Evolutionary conservation across 306 rosid genomes (phyloP).

Genomic region (Pyrus bretschneideri): DNA sequence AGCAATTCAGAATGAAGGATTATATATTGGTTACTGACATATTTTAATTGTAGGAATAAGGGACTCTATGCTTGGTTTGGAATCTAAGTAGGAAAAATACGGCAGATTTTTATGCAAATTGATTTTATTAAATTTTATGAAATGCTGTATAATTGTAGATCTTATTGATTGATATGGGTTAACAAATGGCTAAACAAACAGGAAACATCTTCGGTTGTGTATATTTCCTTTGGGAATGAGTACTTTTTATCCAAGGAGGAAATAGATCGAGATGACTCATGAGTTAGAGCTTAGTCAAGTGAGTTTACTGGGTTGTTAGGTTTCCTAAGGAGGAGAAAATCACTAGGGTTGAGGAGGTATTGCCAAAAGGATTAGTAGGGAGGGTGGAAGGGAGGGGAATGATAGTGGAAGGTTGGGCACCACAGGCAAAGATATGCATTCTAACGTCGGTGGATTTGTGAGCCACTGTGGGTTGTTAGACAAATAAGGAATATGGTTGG

Average conservation of each 20-base stretch:
- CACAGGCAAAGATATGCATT: too few relatives aligned
- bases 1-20: too few relatives aligned
- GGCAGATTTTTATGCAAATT: too few relatives aligned
- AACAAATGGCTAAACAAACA: conserved; percentile 10
- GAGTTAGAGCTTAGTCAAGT: conserved; percentile 8
- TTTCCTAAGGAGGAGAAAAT: conserved; percentile 13
- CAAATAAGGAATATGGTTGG: too few relatives aligned
- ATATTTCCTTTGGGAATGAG: conserved; percentile 32
- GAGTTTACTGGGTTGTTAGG: conserved; percentile 25
- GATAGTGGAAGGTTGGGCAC: conserved; percentile 24
- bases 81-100: too few relatives aligned
- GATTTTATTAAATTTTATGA: too few relatives aligned
- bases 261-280: neutral
- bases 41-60: too few relatives aligned
- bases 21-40: too few relatives aligned
- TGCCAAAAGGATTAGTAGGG: conserved; percentile 17
- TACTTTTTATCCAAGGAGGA: conserved; percentile 9
- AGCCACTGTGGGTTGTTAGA: conserved; percentile 17
- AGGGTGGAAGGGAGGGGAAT: conserved; percentile 22
- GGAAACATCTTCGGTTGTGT: conserved; percentile 4
- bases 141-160: too few relatives aligned
- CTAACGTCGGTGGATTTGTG: too few relatives aligned
- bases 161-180: too few relatives aligned
- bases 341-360: neutral
- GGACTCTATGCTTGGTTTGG: too few relatives aligned